A percentile compares a stretch with the other conserved stretches of the same genome.
These are phyloP conservation scores for Suillus occidentalis DNA, from an alignment of 768 basidiomycete species.

Conservation along the genomic window DNA sequence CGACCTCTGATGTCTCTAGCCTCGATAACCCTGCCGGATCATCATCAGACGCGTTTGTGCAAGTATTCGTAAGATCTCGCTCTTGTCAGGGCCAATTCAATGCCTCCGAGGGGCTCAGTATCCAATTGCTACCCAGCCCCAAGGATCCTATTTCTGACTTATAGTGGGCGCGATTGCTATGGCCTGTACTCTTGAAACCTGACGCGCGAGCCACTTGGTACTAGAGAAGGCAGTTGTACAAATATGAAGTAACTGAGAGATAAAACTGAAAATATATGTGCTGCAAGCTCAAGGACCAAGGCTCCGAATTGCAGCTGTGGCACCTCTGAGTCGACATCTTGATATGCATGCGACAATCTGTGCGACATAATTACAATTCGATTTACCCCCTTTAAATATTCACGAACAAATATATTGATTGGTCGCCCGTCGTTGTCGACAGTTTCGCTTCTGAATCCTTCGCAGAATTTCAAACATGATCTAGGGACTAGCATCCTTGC, in stretches of 20 bases:
- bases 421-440: background rate
- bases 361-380: background rate
- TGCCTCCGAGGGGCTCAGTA: background rate
- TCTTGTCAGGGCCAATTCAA: background rate
- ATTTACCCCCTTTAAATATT: background rate
- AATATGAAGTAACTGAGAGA: too few relatives aligned
- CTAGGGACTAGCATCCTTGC: background rate
- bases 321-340: too few relatives aligned
- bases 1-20: background rate
- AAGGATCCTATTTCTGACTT: background rate
- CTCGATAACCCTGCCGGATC: background rate
- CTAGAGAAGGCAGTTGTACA: background rate
- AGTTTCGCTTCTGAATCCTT: background rate
- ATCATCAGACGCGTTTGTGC: background rate
- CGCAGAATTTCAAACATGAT: background rate
- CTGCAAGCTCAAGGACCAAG: background rate
- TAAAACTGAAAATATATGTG: background rate
- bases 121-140: background rate
- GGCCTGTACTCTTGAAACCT: background rate
- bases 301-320: background rate
- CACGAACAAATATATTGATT: background rate
- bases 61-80: background rate
- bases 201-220: too few relatives aligned
- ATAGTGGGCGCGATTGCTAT: background rate
- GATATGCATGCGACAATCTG: background rate